Evolutionary conservation across 352 stramenopile genomes (phyloP), one percentile per base, ranked within the genome.

Genomic region (Phytophthora sansomeana): DNA sequence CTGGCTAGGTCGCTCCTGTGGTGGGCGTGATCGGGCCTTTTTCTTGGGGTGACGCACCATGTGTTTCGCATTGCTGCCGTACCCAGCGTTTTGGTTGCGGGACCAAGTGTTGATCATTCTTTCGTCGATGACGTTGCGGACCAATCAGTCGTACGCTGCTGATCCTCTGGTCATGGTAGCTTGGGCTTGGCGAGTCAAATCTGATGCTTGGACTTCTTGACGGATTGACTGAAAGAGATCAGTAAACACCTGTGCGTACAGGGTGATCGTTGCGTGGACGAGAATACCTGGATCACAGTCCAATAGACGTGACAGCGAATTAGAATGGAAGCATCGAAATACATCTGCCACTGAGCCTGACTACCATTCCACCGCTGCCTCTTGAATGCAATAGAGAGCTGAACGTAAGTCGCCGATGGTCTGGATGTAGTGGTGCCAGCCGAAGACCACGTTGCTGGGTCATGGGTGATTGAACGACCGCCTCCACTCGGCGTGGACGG

Each of bases 231-330:
- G n/a, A n/a, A n/a, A n/a, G n/a, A n/a, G n/a, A n/a, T n/a, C n/a
- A n/a, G n/a, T n/a, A n/a, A n/a, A n/a, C n/a, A n/a, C n/a, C n/a
- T 50, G 35, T 2, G 46, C 52, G 28, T 57, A 64, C 9, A 57
- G 35, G 46, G 42, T 57, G 1, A 50, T 16, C 4, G 26, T 57
- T 0, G 46, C 56, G n/a, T 41, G 14, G 5, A 64, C 35, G 1
- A 51, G 9, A 3, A 8, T 5, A 0, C 16, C 8, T 4, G 56
- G 44, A 16, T n/a, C 56, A 0, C 9, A 0, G 10, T 51, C 24
- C 0, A 57, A 11, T n/a, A 57, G 1, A 4, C 21, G 11, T 2
- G 33, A 35, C 2, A 47, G 11, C 0, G 46, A 35, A 4, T 64
- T 9, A 0, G 24, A n/a, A n/a, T 55, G 17, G 7, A 67, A 49